Evolutionary conservation across 2,329 filamentous ascomycete species (phyloP), one percentile per base, ranked within the genome.

Genomic region (Penicillium sp.): DNA sequence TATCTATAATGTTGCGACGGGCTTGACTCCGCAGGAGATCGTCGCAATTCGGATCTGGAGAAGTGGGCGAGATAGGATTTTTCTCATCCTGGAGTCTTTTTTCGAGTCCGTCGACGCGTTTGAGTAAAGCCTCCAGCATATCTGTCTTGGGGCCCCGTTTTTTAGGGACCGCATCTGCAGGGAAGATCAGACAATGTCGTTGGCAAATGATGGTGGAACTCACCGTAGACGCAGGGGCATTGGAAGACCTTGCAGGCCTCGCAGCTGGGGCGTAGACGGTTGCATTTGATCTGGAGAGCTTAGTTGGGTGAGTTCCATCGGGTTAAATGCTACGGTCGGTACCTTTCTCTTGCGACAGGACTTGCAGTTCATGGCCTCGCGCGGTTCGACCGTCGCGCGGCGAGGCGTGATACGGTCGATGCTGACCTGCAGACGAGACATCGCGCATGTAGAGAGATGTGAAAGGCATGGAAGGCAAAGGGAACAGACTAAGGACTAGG

Each of bases 311-410:
- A 6, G 20, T 37, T 42, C 49, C 39, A 46, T 35, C 44, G n/a
- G n/a, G n/a, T n/a, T n/a, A n/a, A n/a, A n/a, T n/a, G n/a, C n/a
- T n/a, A n/a, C n/a, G n/a, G n/a, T n/a, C n/a, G n/a, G n/a, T n/a
- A n/a, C 89, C 85, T 95, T 95, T 74, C 89, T 81, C 73, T 95
- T 95, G 60, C 89, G 82, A 76, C 89, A 95, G 49, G 88, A 93
- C 72, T 95, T 95, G 82, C 89, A 95, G 70, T 95, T 95, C 89
- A 95, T 95, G 29, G 87, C 88, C 76, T 95, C 89, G 63, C 87
- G 83, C 35, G 87, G 88, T 68, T 93, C 87, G 62, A 82, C 86
- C 70, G 79, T 83, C 71, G 82, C 76, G 37, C 86, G 83, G 55
- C 86, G 82, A 47, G 84, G 79, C 24, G 87, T 86, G 58, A 92